Percentiles rank a stretch among this genome's conserved stretches.
phyloP scores from a whole-genome alignment of 2,329 filamentous ascomycete species.

The Claviceps cyperi region DNA sequence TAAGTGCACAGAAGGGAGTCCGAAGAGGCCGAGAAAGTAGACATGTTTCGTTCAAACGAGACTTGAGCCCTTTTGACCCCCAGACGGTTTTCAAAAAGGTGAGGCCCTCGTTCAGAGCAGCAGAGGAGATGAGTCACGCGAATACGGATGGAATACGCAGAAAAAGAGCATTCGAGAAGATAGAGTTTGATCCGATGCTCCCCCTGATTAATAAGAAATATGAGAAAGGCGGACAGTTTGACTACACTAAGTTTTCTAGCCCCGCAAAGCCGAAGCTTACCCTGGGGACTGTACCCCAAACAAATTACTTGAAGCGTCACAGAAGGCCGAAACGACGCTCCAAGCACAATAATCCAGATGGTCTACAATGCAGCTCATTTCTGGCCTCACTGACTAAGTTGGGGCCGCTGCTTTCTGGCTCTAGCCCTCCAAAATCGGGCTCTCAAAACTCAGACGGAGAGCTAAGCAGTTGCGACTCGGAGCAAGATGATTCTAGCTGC shows the following conservation, averaged over 20 bases:
- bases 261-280: constrained; percentile 17
- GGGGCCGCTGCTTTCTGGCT: constrained; percentile 12
- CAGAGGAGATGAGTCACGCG: constrained; percentile 9
- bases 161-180: constrained; percentile 37
- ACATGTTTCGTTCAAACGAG: constrained; percentile 28
- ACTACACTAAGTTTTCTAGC: constrained; percentile 23
- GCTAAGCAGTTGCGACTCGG: constrained; percentile 37
- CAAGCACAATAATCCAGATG: constrained; percentile 13
- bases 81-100: constrained; percentile 45
- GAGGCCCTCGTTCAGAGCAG: constrained; percentile 27
- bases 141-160: constrained; percentile 18
- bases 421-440: constrained; percentile 26
- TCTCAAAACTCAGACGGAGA: constrained; percentile 28
- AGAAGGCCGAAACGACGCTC: constrained; percentile 25
- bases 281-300: constrained; percentile 26
- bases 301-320: constrained; percentile 34
- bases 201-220: constrained; percentile 45
- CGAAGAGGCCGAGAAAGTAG: constrained; percentile 18
- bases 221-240: constrained; percentile 39
- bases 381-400: constrained; percentile 14
- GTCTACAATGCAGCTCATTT: constrained; percentile 11
- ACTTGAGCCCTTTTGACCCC: constrained; percentile 42
- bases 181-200: constrained; percentile 38
- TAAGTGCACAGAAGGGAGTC: constrained; percentile 35
- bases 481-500: constrained; percentile 39